Evolutionary conservation across 768 basidiomycete species (phyloP), one percentile per base, ranked within the genome.

Genomic region (Naganishia onofrii): DNA sequence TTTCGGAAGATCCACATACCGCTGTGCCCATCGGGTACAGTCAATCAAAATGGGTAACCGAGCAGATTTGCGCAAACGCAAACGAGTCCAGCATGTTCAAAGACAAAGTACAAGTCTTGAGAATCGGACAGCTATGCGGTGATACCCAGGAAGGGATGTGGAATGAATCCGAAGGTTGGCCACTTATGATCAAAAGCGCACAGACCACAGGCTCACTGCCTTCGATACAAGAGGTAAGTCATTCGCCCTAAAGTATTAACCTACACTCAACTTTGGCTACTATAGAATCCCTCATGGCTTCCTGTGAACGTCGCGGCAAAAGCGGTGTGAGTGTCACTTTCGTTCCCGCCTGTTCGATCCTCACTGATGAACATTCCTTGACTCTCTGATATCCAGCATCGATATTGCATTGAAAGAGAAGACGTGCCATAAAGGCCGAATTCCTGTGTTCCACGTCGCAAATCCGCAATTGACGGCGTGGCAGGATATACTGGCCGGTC

Each of bases 251-350:
- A 15, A 26, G 17, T 44, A 51, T 17, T 1, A 34, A 32, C 26
- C n/a, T 34, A 10, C 1, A 38, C 54, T 54, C 26, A 63, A 26
- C 7, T 12, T 48, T 42, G 57, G 17, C 26, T 29, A n/a, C 42
- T 15, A 10, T 54, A 84, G 84, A 76, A 80, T 48, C 83, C 82
- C 6, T 83, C 84, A 0, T 87, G 85, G 85, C 80, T 87, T 2
- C 85, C 86, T 0, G 85, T 86, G 46, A 83, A 87, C 79, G 81
- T 79, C 36, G 85, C 85, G 0, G 85, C 84, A 7, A 80, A 78
- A 42, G 81, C 80, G 7, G 84, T 87, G 77, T 77, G 48, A 70
- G 77, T 76, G 13, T 51, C n/a, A 3, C 28, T 38, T 10, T 7
- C 13, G 26, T 63, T 63, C 60, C 42, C 9, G 26, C 7, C 10